phyloP scores from a whole-genome alignment of 768 basidiomycete species.

The Trametes cubensis region DNA sequence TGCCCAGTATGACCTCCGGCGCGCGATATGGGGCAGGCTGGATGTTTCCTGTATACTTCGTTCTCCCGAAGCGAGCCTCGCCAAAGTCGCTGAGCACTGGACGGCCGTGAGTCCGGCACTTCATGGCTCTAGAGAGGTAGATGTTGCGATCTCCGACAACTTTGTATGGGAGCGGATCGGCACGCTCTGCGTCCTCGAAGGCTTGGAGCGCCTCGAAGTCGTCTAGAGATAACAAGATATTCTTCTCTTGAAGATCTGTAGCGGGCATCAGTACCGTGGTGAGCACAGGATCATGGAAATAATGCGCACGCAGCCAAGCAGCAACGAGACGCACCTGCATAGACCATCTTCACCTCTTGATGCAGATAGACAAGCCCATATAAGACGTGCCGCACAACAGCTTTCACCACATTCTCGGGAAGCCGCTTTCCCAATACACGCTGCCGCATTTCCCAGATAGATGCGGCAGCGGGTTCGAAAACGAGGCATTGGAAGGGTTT shows the following conservation, averaged over 20 bases:
- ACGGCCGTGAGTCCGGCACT: constrained; percentile 9
- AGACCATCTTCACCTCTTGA: constrained; percentile 11
- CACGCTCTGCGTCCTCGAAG: constrained; percentile 7
- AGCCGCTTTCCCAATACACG: not conserved
- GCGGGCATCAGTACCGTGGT: not conserved
- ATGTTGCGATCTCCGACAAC: constrained; percentile 13
- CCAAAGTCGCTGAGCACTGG: constrained; percentile 32
- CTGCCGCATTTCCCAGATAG: not conserved
- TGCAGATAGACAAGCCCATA: constrained; percentile 18
- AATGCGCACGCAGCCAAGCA: too few species aligned
- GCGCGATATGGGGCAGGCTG: constrained; percentile 35
- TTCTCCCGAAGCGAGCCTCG: constrained; percentile 20
- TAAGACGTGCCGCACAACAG: not conserved
- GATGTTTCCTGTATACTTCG: constrained; percentile 18
- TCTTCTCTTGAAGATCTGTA: constrained; percentile 20
- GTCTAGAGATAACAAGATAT: constrained; percentile 8
- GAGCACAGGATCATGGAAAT: too few species aligned
- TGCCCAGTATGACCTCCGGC: constrained; percentile 34
- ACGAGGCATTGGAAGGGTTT: constrained; percentile 3
- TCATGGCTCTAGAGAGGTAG: constrained; percentile 11
- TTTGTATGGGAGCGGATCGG: constrained; percentile 10
- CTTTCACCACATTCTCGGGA: not conserved
- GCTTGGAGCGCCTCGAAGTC: not conserved
- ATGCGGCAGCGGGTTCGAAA: not conserved
- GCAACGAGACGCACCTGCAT: constrained; percentile 10